Evolutionary conservation across 2,329 filamentous ascomycete species (phyloP).

Genomic region (Penicillium sp.): DNA sequence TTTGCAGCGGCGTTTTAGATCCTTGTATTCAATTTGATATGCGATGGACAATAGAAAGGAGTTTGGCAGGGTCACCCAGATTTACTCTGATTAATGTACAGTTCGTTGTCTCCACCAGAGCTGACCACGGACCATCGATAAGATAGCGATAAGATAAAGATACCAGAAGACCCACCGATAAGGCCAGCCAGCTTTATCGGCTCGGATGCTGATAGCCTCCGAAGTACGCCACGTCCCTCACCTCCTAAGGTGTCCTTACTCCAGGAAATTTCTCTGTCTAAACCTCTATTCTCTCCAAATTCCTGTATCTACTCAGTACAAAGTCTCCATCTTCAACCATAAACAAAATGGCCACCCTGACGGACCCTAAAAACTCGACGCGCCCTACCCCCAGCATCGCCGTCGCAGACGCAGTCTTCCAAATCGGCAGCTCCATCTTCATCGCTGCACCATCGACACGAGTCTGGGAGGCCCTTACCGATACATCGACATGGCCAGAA

Average conservation of each 20-base stretch:
- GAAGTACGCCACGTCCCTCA: neutral
- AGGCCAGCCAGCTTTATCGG: constrained; percentile 3
- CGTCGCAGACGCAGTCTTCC: constrained; percentile 34
- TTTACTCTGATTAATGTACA: neutral
- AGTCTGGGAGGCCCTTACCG: constrained; percentile 50
- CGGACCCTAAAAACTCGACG: constrained; percentile 28
- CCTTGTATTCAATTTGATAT: neutral
- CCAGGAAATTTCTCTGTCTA: neutral
- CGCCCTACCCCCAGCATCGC: constrained; percentile 39
- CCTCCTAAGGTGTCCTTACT: neutral
- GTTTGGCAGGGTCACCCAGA: too few species aligned
- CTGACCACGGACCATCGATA: constrained; percentile 17
- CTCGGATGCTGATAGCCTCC: neutral
- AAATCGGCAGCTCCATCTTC: constrained; percentile 39
- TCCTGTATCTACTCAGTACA: neutral
- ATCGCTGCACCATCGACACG: constrained; percentile 47
- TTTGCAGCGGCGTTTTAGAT: neutral
- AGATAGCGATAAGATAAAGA: neutral
- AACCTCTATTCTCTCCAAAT: neutral
- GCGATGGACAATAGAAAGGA: neutral
- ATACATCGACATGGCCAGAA: constrained; percentile 51
- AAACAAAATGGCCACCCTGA: constrained; percentile 14
- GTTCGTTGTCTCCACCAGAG: neutral
- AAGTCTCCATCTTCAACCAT: too few species aligned
- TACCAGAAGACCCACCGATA: neutral